A percentile compares a stretch with the other conserved stretches of the same genome.
Evolutionary conservation across 2,329 filamentous ascomycete species (phyloP).

Genomic region (Hypoxylon rubiginosum): DNA sequence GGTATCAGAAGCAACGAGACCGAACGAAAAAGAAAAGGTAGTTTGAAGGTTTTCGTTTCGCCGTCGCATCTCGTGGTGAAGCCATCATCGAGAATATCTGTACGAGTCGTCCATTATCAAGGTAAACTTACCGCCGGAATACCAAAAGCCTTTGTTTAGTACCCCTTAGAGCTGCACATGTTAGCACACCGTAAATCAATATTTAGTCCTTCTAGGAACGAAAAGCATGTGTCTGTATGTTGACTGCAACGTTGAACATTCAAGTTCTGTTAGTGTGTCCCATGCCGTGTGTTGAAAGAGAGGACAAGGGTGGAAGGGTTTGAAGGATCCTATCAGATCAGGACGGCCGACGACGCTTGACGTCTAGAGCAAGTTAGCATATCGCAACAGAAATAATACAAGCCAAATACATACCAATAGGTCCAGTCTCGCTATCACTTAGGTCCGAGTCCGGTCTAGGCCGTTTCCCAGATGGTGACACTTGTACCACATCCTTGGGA

Average conservation of each 20-base stretch:
- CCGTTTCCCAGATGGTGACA: conserved; percentile 53
- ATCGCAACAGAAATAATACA: background rate
- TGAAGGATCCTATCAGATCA: conserved; percentile 48
- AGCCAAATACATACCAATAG: conserved; percentile 49
- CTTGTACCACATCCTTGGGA: conserved; percentile 51
- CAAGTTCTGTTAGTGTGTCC: conserved; percentile 45
- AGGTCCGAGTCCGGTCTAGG: conserved; percentile 47
- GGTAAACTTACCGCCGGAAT: conserved; percentile 45
- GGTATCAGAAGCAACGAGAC: conserved; percentile 34
- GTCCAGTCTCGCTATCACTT: conserved; percentile 44
- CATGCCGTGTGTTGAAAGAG: conserved; percentile 26
- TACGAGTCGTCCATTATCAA: conserved; percentile 24
- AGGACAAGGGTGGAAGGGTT: conserved; percentile 11
- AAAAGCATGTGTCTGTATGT: conserved; percentile 29
- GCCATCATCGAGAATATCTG: background rate
- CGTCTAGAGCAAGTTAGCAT: conserved; percentile 57
- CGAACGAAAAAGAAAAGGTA: conserved; percentile 1
- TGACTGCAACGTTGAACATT: conserved; percentile 37
- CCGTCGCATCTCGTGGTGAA: conserved; percentile 3
- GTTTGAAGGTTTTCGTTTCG: conserved; percentile 14
- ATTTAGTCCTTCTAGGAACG: conserved; percentile 7
- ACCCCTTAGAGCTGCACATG: conserved; percentile 37
- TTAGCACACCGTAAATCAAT: conserved; percentile 44
- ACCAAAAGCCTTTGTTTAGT: conserved; percentile 9
- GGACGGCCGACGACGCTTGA: conserved; percentile 65